Percentiles rank a stretch among this genome's conserved stretches.
Conservation (phyloP, 2,329 filamentous ascomycete species). For the Cucurbitaria berberidis region DNA sequence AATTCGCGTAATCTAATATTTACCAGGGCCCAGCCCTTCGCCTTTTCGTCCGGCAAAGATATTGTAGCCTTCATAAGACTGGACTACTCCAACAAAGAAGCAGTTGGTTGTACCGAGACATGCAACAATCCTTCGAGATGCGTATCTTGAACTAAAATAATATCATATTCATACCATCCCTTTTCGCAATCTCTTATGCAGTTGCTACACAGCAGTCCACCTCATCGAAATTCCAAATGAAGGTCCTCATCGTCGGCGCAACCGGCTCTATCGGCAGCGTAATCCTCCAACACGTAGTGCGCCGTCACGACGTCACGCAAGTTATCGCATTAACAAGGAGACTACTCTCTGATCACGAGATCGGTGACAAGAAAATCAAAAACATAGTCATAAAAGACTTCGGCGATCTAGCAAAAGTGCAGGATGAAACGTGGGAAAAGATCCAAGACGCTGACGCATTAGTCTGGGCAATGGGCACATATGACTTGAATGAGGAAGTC, state of each 20-base stretch:
- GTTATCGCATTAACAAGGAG: slow-evolving; percentile 21
- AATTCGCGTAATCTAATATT: too few species aligned
- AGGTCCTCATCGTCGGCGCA: slow-evolving; percentile 26
- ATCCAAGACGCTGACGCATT: slow-evolving; percentile 24
- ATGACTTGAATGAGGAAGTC: slow-evolving; percentile 17
- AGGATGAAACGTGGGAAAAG: slow-evolving; percentile 5
- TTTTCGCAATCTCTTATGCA: neutral
- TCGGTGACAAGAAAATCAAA: slow-evolving; percentile 10
- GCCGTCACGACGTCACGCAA: slow-evolving; percentile 14
- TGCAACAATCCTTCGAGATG: too few species aligned
- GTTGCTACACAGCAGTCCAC: neutral
- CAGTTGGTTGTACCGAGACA: too few species aligned
- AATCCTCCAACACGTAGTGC: slow-evolving; percentile 19
- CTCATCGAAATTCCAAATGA: slow-evolving; percentile 26
- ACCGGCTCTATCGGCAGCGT: slow-evolving; percentile 23
- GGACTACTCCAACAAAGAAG: too few species aligned
- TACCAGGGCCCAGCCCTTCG: too few species aligned
- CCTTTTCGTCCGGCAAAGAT: too few species aligned
- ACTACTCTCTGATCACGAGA: neutral
- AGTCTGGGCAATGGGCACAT: slow-evolving; percentile 30
- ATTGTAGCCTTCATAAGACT: too few species aligned
- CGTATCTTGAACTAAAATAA: too few species aligned
- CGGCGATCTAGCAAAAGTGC: slow-evolving; percentile 1
- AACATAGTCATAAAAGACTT: slow-evolving; percentile 24
- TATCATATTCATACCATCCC: neutral